phyloP scores from a whole-genome alignment of 345 rosid species.

The Gossypium bickii region DNA sequence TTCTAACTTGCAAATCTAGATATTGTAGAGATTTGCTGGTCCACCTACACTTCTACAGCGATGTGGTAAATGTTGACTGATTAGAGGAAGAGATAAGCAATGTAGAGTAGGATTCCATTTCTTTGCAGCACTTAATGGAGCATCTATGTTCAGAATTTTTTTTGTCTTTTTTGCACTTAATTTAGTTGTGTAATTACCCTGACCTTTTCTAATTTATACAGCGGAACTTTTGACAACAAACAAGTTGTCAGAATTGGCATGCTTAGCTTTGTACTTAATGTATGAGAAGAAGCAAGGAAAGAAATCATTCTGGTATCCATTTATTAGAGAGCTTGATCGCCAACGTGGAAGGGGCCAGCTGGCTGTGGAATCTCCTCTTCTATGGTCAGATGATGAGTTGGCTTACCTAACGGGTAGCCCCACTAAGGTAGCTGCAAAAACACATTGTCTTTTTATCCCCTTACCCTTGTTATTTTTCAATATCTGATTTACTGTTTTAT shows the following conservation, averaged over 20 bases:
- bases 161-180: not conserved
- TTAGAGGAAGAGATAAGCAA: slow-evolving; percentile 6
- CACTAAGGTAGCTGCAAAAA: slow-evolving; percentile 52
- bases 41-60: not conserved
- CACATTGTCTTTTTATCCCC: not conserved
- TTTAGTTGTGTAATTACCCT: slow-evolving; percentile 1
- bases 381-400: slow-evolving; percentile 87
- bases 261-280: slow-evolving; percentile 92
- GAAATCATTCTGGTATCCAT: slow-evolving; percentile 92
- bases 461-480: not conserved
- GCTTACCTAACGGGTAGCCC: slow-evolving; percentile 91
- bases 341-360: slow-evolving; percentile 93
- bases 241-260: slow-evolving; percentile 89
- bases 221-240: slow-evolving; percentile 89
- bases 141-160: not conserved
- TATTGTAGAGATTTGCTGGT: not conserved
- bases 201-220: slow-evolving; percentile 23
- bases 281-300: slow-evolving; percentile 97
- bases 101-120: not conserved
- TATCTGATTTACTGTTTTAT: not conserved
- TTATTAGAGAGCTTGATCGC: slow-evolving; percentile 94
- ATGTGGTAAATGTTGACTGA: slow-evolving; percentile 1
- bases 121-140: not conserved
- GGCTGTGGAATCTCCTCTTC: slow-evolving; percentile 91
- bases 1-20: slow-evolving; percentile 2